Base-by-base conservation (phyloP, 768 basidiomycete genomes). In the Leccinum barrowsii region DNA sequence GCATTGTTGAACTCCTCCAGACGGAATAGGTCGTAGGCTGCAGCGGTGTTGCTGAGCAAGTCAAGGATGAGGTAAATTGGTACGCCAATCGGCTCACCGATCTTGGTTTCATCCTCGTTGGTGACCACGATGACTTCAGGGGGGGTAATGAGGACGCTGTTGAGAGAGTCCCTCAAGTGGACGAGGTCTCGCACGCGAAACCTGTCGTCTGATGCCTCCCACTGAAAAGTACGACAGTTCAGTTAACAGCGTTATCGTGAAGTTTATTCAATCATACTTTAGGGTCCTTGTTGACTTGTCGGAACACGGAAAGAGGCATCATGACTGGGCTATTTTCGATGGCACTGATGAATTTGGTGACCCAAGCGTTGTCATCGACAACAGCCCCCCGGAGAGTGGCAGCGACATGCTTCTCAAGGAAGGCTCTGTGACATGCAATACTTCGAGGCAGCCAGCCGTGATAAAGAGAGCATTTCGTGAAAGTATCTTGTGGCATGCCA, bases 21-120 rank as follows among this genome's bases (percentile, higher is more conserved):
- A 48, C 55, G 60, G 53, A 65, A 66, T 17, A 65, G 32, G 47
- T 56, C 56, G 2, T 68, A 66, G 3, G 51, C 67, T 0, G 64
- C 64, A 17, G 53, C 12, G 17, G 67, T 68, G 57, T 68, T 68
- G 56, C 67, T 51, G 50, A 68, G 57, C n/a, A 66, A 4, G 47
- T 68, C 64, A 22, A 66, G 42, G 35, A 61, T 11, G 24, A 63
- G 59, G 17, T 40, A 59, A n/a, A 68, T 28, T 0, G 67, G 67
- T 3, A 61, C 60, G 15, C 61, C 67, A 17, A 67, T 51, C 15
- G 61, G 60, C 49, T 63, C 61, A n/a, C 62, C 64, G 32, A 68
- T 44, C 47, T 32, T 32, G 32, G 12, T 11, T 32, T 11, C 32
- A 32, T 11, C 5, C 4, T 11, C 32, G 11, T 32, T 32, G 11